Conservation (phyloP, 129 eudicot genomes). For the Deinandra increscens region DNA sequence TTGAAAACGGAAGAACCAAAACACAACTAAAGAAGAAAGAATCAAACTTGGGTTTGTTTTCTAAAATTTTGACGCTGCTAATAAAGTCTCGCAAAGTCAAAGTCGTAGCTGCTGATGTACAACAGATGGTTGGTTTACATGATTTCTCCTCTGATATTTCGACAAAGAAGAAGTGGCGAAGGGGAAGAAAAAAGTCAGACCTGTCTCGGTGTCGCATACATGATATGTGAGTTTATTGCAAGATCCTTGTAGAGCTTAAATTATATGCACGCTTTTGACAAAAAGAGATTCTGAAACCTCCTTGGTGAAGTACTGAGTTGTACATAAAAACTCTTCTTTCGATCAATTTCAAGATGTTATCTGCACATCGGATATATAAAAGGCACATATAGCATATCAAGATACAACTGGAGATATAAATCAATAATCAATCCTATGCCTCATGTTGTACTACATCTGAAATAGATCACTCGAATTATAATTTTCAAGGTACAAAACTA, state of each 20-base stretch:
- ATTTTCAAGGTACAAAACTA: neutral
- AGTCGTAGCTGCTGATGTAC: too few species aligned
- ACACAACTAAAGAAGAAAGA: too few species aligned
- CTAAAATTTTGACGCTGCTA: too few species aligned
- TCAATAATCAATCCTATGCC: constrained; percentile 86
- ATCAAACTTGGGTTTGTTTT: too few species aligned
- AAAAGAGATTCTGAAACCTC: neutral
- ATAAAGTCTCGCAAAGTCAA: too few species aligned
- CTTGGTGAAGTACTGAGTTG: neutral
- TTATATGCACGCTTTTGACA: neutral
- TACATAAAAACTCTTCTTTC: neutral
- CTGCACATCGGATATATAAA: neutral
- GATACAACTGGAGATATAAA: constrained; percentile 16
- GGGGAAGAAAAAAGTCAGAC: too few species aligned
- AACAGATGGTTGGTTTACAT: too few species aligned
- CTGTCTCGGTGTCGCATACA: too few species aligned
- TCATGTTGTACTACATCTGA: constrained; percentile 85
- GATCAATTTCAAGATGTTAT: constrained; percentile 3
- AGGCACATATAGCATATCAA: neutral
- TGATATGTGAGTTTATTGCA: neutral
- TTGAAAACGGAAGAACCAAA: too few species aligned
- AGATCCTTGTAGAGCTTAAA: neutral
- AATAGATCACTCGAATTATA: constrained; percentile 9
- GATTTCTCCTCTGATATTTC: too few species aligned
- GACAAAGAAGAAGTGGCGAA: too few species aligned